Evolutionary conservation across 2,329 filamentous ascomycete species (phyloP).

Genomic region (Meredithiella fracta): DNA sequence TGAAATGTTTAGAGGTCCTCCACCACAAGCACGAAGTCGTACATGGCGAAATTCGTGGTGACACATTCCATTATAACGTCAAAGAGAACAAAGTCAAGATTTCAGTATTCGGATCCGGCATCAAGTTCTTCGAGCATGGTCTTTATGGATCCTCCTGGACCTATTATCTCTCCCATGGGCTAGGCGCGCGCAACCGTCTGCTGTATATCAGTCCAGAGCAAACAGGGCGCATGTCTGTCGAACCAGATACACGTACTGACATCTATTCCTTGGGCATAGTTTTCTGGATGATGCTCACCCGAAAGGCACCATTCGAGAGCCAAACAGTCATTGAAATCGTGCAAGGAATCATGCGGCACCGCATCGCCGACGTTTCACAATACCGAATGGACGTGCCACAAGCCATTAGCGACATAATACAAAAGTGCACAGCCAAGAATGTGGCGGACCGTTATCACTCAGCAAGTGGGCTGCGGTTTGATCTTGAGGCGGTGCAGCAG

Average conservation of each 20-base stretch:
- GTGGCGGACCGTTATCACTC: slow-evolving; percentile 82
- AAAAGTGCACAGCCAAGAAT: slow-evolving; percentile 82
- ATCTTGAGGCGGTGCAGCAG: slow-evolving; percentile 57
- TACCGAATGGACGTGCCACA: slow-evolving; percentile 73
- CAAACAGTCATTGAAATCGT: slow-evolving; percentile 75
- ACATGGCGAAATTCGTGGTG: slow-evolving; percentile 78
- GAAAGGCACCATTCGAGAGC: slow-evolving; percentile 64
- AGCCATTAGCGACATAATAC: slow-evolving; percentile 63
- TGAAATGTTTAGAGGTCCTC: slow-evolving; percentile 74
- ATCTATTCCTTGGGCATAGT: slow-evolving; percentile 84
- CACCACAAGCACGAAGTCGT: slow-evolving; percentile 76
- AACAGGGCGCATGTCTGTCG: slow-evolving; percentile 79
- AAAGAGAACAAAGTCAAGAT: slow-evolving; percentile 59
- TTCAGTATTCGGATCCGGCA: slow-evolving; percentile 71
- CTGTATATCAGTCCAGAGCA: slow-evolving; percentile 90
- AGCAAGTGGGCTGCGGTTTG: slow-evolving; percentile 68
- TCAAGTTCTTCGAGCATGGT: slow-evolving; percentile 79
- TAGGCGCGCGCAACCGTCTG: slow-evolving; percentile 76
- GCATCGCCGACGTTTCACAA: slow-evolving; percentile 59
- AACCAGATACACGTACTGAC: slow-evolving; percentile 82
- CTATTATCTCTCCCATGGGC: slow-evolving; percentile 53
- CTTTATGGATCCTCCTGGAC: slow-evolving; percentile 77
- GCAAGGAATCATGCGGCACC: slow-evolving; percentile 67
- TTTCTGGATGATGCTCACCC: slow-evolving; percentile 73
- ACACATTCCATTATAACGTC: slow-evolving; percentile 74